Conservation (phyloP, 2,329 filamentous ascomycete species). For the Fusarium musae region DNA sequence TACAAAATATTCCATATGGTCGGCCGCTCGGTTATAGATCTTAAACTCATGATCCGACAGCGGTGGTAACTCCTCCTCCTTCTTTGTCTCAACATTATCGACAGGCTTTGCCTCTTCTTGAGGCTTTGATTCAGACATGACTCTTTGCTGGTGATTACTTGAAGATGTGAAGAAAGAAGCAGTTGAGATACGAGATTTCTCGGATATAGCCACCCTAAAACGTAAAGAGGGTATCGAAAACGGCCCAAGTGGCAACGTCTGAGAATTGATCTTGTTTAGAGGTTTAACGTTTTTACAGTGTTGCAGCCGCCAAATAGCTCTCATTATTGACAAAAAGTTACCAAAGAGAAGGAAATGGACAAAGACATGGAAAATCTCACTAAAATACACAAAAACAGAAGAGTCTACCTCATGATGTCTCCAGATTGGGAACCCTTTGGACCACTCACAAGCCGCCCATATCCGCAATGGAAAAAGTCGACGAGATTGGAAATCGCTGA, state of each 20-base stretch:
- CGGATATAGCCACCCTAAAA: not conserved
- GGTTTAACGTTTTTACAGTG: slow-evolving; percentile 1
- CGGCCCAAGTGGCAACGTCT: not conserved
- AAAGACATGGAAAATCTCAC: not conserved
- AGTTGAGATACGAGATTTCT: not conserved
- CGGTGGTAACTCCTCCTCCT: slow-evolving; percentile 61
- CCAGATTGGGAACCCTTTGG: slow-evolving; percentile 3
- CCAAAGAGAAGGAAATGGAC: not conserved
- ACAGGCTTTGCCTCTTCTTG: slow-evolving; percentile 13
- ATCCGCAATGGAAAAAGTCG: slow-evolving; percentile 8
- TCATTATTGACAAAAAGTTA: slow-evolving; percentile 23
- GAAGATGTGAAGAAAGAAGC: not conserved
- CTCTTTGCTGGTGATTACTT: slow-evolving; percentile 6
- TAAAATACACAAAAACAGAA: slow-evolving; percentile 13
- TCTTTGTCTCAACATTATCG: slow-evolving; percentile 12
- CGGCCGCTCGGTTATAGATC: slow-evolving; percentile 77
- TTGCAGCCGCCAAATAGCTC: slow-evolving; percentile 10
- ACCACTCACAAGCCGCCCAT: slow-evolving; percentile 31
- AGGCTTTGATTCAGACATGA: slow-evolving; percentile 31
- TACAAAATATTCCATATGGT: slow-evolving; percentile 80
- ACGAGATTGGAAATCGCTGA: slow-evolving; percentile 38
- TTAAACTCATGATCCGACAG: slow-evolving; percentile 74
- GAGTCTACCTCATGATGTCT: slow-evolving; percentile 27
- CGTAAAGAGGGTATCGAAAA: not conserved
- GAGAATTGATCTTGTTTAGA: slow-evolving; percentile 3